phyloP scores from a whole-genome alignment of 2,329 filamentous ascomycete species.

The Orbilia brochopaga region DNA sequence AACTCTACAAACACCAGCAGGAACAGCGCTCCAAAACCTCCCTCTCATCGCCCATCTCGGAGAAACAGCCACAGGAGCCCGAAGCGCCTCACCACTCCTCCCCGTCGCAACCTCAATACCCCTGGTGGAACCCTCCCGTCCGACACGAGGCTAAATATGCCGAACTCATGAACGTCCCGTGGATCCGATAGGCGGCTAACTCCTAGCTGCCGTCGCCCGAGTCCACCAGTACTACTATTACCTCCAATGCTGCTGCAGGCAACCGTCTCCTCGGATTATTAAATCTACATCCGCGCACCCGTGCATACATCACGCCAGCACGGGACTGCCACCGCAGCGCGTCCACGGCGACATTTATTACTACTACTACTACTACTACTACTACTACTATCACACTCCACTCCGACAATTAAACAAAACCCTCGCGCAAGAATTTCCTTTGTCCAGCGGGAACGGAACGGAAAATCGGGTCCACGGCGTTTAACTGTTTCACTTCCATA shows the following conservation, averaged over 20 bases:
- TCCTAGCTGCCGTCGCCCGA: background rate
- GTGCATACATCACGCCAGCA: background rate
- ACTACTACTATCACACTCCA: background rate
- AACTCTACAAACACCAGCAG: slow-evolving; percentile 45
- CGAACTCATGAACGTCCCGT: slow-evolving; percentile 45
- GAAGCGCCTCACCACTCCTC: slow-evolving; percentile 2
- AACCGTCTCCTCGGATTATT: background rate
- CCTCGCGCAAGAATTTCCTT: slow-evolving; percentile 4
- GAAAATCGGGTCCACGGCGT: background rate
- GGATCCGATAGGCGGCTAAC: slow-evolving; percentile 31
- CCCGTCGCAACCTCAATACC: slow-evolving; percentile 14
- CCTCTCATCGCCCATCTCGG: slow-evolving; percentile 19
- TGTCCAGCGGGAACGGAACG: background rate
- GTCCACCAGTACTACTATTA: too few relatives aligned
- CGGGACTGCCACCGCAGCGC: background rate
- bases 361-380: too few relatives aligned
- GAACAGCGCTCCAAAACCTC: slow-evolving; percentile 41
- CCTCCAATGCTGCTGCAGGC: background rate
- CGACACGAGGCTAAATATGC: slow-evolving; percentile 47
- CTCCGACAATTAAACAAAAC: background rate
- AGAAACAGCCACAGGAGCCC: slow-evolving; percentile 30
- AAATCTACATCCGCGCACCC: background rate
- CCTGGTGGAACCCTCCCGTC: slow-evolving; percentile 48
- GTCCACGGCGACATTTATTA: background rate
- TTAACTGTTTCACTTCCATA: background rate